Evolutionary conservation across 768 basidiomycete genomes (phyloP).

Genomic region (Xerocomus potaroensis): DNA sequence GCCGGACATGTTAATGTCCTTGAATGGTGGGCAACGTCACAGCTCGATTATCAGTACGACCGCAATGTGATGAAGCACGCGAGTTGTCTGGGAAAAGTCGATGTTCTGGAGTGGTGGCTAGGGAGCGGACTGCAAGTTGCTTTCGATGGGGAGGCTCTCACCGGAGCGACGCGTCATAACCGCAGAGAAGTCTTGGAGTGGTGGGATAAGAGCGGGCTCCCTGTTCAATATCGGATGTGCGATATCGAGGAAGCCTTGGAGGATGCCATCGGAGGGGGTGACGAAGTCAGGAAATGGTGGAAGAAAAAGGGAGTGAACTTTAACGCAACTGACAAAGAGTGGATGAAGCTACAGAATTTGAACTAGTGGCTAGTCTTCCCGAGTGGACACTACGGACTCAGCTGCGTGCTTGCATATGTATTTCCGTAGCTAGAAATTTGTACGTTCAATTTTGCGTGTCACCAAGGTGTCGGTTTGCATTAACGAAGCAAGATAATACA

Average conservation of each 20-base stretch:
- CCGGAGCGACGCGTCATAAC: conserved; percentile 77
- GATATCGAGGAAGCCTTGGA: conserved; percentile 91
- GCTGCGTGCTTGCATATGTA: no score
- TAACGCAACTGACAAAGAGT: conserved; percentile 79
- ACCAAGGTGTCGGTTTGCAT: conserved; percentile 4
- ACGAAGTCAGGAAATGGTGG: conserved; percentile 78
- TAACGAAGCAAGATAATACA: conserved; percentile 9
- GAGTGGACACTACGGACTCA: not conserved
- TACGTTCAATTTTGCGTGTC: conserved; percentile 1
- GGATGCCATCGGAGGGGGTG: conserved; percentile 79
- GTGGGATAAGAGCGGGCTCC: conserved; percentile 79
- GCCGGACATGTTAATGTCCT: conserved; percentile 72
- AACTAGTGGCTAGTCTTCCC: conserved; percentile 39
- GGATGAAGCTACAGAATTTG: conserved; percentile 78
- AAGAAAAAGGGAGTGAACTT: conserved; percentile 76
- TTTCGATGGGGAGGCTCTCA: conserved; percentile 77
- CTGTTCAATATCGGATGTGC: conserved; percentile 84
- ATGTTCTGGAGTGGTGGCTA: conserved; percentile 82
- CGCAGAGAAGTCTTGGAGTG: conserved; percentile 79
- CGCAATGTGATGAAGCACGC: conserved; percentile 73
- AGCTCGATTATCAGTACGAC: conserved; percentile 76
- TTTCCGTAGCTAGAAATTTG: not conserved
- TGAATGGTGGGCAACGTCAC: conserved; percentile 83
- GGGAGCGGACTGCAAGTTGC: conserved; percentile 70
- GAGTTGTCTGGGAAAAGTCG: conserved; percentile 73